Evolutionary conservation across 805 yeast genomes (phyloP).

Genomic region (Cyberlindnera petersonii): DNA sequence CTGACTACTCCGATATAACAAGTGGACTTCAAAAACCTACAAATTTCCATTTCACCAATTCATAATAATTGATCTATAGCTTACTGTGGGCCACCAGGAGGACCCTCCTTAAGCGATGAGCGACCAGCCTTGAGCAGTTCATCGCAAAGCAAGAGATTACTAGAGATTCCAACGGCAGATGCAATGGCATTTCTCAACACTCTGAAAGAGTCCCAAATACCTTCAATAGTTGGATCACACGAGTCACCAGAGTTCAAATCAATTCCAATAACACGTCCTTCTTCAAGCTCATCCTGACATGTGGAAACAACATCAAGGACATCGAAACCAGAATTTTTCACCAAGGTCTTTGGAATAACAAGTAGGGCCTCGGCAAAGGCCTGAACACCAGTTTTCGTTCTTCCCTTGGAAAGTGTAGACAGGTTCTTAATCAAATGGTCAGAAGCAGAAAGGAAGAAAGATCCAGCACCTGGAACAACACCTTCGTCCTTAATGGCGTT

Average conservation of each 20-base stretch:
- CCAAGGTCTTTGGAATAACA: slow-evolving; percentile 88
- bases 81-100: slow-evolving; percentile 19
- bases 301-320: slow-evolving; percentile 82
- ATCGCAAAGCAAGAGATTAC: slow-evolving; percentile 89
- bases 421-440: slow-evolving; percentile 53
- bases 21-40: background rate
- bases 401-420: slow-evolving; percentile 68
- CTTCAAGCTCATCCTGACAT: slow-evolving; percentile 84
- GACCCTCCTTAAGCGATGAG: slow-evolving; percentile 74
- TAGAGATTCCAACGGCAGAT: slow-evolving; percentile 91
- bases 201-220: slow-evolving; percentile 94
- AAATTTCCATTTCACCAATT: background rate
- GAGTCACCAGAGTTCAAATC: slow-evolving; percentile 92
- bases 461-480: slow-evolving; percentile 96
- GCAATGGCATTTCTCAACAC: slow-evolving; percentile 90
- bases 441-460: slow-evolving; percentile 83
- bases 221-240: slow-evolving; percentile 90
- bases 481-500: slow-evolving; percentile 82
- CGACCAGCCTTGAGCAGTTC: slow-evolving; percentile 96
- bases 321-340: slow-evolving; percentile 91
- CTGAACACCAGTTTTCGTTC: slow-evolving; percentile 81
- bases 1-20: background rate
- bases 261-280: slow-evolving; percentile 82
- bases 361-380: slow-evolving; percentile 93
- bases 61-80: background rate